Evolutionary conservation across 768 basidiomycete genomes (phyloP).

Genomic region (Scleroderma citrinum): DNA sequence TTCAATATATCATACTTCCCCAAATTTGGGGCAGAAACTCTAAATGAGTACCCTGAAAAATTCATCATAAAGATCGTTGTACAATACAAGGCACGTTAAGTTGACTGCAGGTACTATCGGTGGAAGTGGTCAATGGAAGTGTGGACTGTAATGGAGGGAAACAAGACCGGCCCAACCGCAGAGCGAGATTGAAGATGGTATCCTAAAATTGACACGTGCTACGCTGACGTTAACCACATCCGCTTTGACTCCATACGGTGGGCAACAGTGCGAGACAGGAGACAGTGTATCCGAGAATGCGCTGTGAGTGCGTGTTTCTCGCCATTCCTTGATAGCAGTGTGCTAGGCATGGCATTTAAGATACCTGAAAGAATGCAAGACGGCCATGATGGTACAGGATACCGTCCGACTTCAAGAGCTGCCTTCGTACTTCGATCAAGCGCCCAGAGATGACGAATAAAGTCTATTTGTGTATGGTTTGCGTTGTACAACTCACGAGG

Average conservation of each 20-base stretch:
- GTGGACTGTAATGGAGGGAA: not conserved
- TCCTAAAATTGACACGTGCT: conserved; percentile 3
- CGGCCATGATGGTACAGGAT: not conserved
- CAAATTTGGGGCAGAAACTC: too few species aligned
- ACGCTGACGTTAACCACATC: not conserved
- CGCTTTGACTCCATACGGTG: not conserved
- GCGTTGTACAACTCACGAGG: too few species aligned
- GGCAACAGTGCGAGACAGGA: conserved; percentile 2
- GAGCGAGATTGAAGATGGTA: not conserved
- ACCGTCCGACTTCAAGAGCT: not conserved
- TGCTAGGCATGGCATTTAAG: not conserved
- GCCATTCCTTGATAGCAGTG: not conserved
- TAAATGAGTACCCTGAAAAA: too few species aligned
- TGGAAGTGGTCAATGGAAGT: not conserved
- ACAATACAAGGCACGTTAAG: too few species aligned
- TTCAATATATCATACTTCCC: too few species aligned
- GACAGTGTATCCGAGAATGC: not conserved
- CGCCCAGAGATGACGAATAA: too few species aligned
- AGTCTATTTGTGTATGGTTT: too few species aligned
- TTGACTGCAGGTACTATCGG: not conserved
- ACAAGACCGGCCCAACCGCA: not conserved
- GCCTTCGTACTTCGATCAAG: not conserved
- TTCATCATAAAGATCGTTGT: conserved; percentile 4
- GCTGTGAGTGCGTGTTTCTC: not conserved
- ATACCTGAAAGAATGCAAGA: too few species aligned